Conservation (phyloP, 371 early-diverging fungal genomes). For the Batkoa obscura region DNA sequence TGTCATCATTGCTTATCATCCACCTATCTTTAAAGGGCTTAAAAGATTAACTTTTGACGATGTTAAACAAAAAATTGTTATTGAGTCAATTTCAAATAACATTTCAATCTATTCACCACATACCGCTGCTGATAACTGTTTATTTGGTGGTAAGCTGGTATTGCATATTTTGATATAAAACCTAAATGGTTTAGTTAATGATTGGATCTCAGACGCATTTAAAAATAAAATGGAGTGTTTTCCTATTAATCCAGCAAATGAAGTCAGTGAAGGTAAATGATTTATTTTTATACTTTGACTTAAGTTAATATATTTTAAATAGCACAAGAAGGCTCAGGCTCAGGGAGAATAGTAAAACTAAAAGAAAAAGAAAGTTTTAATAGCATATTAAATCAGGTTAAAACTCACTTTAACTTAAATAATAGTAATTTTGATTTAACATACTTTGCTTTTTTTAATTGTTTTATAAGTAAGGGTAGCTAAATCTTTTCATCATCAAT, state of each 20-base stretch:
- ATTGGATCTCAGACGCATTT: slow-evolving; percentile 59
- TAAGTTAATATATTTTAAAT: background rate
- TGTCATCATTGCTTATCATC: slow-evolving; percentile 93
- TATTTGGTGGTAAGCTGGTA: slow-evolving; percentile 43
- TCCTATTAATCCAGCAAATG: slow-evolving; percentile 28
- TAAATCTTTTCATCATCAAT: slow-evolving; percentile 14
- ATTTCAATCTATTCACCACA: slow-evolving; percentile 94
- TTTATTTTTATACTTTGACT: background rate
- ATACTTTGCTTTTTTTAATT: background rate
- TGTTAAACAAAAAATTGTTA: slow-evolving; percentile 58
- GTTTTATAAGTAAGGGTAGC: slow-evolving; percentile 46
- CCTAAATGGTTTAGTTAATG: slow-evolving; percentile 30
- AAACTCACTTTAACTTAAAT: slow-evolving; percentile 35
- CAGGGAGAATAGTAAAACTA: slow-evolving; percentile 50
- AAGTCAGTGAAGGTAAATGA: slow-evolving; percentile 27
- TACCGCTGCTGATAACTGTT: slow-evolving; percentile 78
- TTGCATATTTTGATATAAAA: background rate
- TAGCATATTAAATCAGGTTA: slow-evolving; percentile 37
- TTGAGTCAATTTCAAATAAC: slow-evolving; percentile 63
- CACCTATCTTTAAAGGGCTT: slow-evolving; percentile 77
- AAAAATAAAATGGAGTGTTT: slow-evolving; percentile 20
- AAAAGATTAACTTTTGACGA: slow-evolving; percentile 62
- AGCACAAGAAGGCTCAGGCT: slow-evolving; percentile 51
- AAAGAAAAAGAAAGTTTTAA: slow-evolving; percentile 27
- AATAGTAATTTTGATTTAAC: slow-evolving; percentile 20